These are phyloP conservation scores for Euphorbia peplus DNA, from an alignment of 345 rosid genomes.

Conservation along the genomic window DNA sequence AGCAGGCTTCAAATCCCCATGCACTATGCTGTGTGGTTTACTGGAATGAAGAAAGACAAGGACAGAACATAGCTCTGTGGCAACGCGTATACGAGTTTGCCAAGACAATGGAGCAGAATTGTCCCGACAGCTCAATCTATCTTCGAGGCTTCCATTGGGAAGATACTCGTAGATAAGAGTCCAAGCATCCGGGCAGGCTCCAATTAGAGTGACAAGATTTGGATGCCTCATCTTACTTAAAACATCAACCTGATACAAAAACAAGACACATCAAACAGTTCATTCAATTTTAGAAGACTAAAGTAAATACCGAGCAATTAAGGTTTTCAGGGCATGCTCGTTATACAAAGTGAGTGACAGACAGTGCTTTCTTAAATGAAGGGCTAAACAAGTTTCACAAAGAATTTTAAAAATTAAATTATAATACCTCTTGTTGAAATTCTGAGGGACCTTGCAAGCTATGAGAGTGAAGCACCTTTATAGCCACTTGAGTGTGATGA, in stretches of 20 bases:
- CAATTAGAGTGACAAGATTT: slow-evolving; percentile 75
- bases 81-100: slow-evolving; percentile 81
- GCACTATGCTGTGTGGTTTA: slow-evolving; percentile 75
- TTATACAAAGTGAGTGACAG: neutral
- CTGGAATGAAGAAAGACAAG: slow-evolving; percentile 85
- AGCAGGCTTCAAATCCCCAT: slow-evolving; percentile 85
- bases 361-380: slow-evolving; percentile 4
- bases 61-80: slow-evolving; percentile 74
- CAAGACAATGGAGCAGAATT: slow-evolving; percentile 82
- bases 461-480: slow-evolving; percentile 60
- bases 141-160: slow-evolving; percentile 94
- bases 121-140: slow-evolving; percentile 69
- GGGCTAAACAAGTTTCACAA: neutral
- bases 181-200: slow-evolving; percentile 88
- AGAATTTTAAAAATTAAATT: slow-evolving; percentile 6
- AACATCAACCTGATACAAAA: slow-evolving; percentile 60
- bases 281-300: neutral
- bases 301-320: neutral
- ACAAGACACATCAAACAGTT: slow-evolving; percentile 12
- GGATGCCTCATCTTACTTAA: slow-evolving; percentile 88
- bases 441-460: slow-evolving; percentile 84
- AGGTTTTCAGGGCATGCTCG: slow-evolving; percentile 3
- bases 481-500: slow-evolving; percentile 65
- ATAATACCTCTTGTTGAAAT: slow-evolving; percentile 81
- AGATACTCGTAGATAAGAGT: slow-evolving; percentile 78